phyloP scores from a whole-genome alignment of 2,329 filamentous ascomycete genomes.

The Fusarium subglutinans region DNA sequence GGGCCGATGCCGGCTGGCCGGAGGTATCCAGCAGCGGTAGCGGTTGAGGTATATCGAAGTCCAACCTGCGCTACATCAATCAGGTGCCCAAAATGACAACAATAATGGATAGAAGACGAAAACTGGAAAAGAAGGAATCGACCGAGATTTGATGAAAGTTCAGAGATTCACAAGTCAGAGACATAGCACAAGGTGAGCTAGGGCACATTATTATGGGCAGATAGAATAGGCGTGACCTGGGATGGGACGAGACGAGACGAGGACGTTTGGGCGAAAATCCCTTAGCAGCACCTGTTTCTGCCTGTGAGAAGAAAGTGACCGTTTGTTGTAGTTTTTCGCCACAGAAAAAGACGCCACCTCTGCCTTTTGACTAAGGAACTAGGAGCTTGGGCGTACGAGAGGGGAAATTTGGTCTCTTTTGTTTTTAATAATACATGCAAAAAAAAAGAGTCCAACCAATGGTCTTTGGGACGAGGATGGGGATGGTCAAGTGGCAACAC shows the following conservation, averaged over 20 bases:
- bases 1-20: conserved; percentile 18
- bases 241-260: conserved; percentile 3
- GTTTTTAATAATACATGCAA: background rate
- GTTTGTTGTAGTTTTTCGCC: conserved; percentile 18
- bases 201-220: conserved; percentile 31
- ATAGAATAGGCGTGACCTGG: conserved; percentile 20
- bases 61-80: conserved; percentile 17
- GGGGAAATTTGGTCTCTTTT: conserved; percentile 4
- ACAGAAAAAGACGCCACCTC: conserved; percentile 20
- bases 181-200: conserved; percentile 24
- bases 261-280: conserved; percentile 16
- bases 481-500: background rate
- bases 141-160: conserved; percentile 10
- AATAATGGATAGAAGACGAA: background rate
- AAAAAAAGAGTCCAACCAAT: background rate
- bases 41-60: background rate
- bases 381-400: background rate
- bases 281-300: conserved; percentile 7
- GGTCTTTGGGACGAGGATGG: background rate
- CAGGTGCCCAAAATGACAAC: conserved; percentile 16
- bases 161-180: conserved; percentile 10
- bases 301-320: background rate
- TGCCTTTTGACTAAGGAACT: background rate
- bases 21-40: background rate
- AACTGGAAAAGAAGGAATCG: background rate